phyloP scores from a whole-genome alignment of 768 basidiomycete genomes.

The Chalciporus piperatus region DNA sequence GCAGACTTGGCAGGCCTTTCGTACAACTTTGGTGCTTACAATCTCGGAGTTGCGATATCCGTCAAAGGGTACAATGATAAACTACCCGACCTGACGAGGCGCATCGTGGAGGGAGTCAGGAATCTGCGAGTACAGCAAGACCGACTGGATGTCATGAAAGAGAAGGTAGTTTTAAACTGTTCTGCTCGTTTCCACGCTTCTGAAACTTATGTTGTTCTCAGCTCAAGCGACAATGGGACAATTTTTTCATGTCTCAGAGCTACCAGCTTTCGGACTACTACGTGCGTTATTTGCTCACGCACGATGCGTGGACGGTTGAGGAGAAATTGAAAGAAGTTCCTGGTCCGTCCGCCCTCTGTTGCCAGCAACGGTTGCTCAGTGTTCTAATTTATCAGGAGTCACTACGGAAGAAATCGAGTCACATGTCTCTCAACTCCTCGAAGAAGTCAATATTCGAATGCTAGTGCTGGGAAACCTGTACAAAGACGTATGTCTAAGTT shows the following conservation, averaged over 20 bases:
- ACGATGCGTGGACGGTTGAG: slow-evolving; percentile 70
- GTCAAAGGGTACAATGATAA: slow-evolving; percentile 93
- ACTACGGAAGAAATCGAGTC: slow-evolving; percentile 65
- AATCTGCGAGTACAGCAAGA: slow-evolving; percentile 62
- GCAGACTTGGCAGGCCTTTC: slow-evolving; percentile 87
- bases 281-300: slow-evolving; percentile 64
- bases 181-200: not conserved
- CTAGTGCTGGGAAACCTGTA: slow-evolving; percentile 83
- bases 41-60: slow-evolving; percentile 63
- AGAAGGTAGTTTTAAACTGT: slow-evolving; percentile 54
- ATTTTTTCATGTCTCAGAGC: slow-evolving; percentile 84
- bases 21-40: slow-evolving; percentile 63
- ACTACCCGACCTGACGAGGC: slow-evolving; percentile 65
- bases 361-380: not conserved
- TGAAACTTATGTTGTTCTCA: slow-evolving; percentile 27
- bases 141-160: slow-evolving; percentile 77
- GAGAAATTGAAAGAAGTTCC: slow-evolving; percentile 77
- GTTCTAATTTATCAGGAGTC: slow-evolving; percentile 46
- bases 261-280: slow-evolving; percentile 79
- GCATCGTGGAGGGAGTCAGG: slow-evolving; percentile 69
- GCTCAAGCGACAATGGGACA: slow-evolving; percentile 78
- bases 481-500: slow-evolving; percentile 59
- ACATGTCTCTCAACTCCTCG: slow-evolving; percentile 59
- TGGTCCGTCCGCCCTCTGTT: slow-evolving; percentile 44
- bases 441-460: slow-evolving; percentile 64